Evolutionary conservation across 345 rosid genomes (phyloP).

Genomic region (Trapa incisa): DNA sequence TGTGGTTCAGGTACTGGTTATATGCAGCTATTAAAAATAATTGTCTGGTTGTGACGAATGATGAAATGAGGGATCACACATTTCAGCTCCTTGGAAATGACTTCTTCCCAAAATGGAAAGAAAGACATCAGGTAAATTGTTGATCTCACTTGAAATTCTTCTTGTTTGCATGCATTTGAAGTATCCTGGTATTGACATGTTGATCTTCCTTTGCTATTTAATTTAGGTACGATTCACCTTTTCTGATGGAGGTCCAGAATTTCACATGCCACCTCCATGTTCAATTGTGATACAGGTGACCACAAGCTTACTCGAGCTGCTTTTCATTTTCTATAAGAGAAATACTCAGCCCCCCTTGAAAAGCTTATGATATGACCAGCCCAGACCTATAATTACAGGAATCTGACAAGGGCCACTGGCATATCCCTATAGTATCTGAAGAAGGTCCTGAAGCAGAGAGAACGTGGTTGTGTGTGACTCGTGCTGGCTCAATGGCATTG

Average conservation of each 20-base stretch:
- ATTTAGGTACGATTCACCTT: constrained; percentile 47
- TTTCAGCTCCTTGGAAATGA: constrained; percentile 65
- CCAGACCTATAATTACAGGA: constrained; percentile 29
- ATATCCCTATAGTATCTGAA: constrained; percentile 39
- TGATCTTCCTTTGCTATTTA: constrained; percentile 9
- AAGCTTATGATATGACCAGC: not conserved
- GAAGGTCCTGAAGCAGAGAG: constrained; percentile 28
- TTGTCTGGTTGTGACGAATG: constrained; percentile 55
- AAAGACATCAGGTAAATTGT: constrained; percentile 56
- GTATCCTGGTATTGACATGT: constrained; percentile 1
- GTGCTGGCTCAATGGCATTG: constrained; percentile 15
- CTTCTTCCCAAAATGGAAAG: constrained; percentile 70
- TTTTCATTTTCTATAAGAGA: not conserved
- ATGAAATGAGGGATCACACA: constrained; percentile 74
- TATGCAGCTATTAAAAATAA: constrained; percentile 66
- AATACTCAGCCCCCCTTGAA: not conserved
- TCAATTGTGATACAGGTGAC: constrained; percentile 53
- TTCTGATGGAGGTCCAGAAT: constrained; percentile 34
- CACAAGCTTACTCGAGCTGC: constrained; percentile 1
- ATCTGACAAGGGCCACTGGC: constrained; percentile 65
- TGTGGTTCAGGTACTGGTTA: constrained; percentile 65
- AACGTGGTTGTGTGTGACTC: constrained; percentile 46
- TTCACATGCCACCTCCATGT: constrained; percentile 53
- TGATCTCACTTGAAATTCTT: not conserved
- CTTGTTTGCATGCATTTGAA: not conserved